Evolutionary conservation across 1,284 basidiomycete genomes (phyloP).

Genomic region (Wolfiporia cocos): DNA sequence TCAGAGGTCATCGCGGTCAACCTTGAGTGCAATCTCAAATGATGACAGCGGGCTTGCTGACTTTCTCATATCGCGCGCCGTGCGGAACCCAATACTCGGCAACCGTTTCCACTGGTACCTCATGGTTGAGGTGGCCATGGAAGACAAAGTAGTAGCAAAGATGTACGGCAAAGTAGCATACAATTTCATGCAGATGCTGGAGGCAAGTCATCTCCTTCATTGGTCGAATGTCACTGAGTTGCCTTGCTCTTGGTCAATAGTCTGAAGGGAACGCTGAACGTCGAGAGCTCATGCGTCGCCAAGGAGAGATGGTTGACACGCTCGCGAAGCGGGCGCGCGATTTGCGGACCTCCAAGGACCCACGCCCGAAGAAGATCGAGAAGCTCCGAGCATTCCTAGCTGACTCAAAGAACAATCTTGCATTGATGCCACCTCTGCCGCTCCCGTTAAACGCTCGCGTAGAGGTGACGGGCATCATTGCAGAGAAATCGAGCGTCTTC

Average conservation of each 20-base stretch:
- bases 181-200: constrained; percentile 83
- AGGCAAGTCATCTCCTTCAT: constrained; percentile 43
- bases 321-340: constrained; percentile 84
- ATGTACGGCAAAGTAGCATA: constrained; percentile 90
- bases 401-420: constrained; percentile 80
- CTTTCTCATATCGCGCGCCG: constrained; percentile 85
- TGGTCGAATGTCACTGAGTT: neutral
- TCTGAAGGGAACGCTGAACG: constrained; percentile 71
- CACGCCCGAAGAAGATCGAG: constrained; percentile 95
- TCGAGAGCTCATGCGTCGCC: constrained; percentile 76
- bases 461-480: constrained; percentile 77
- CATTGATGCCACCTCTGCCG: constrained; percentile 72
- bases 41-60: constrained; percentile 85
- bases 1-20: constrained; percentile 58
- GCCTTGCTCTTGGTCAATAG: constrained; percentile 32
- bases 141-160: constrained; percentile 80
- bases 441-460: constrained; percentile 87
- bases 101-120: constrained; percentile 98
- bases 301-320: constrained; percentile 81
- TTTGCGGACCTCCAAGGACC: constrained; percentile 85
- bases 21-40: constrained; percentile 69
- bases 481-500: constrained; percentile 94
- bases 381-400: constrained; percentile 80
- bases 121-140: constrained; percentile 83
- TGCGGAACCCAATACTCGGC: constrained; percentile 78